Evolutionary conservation across 1,139 yeast species (phyloP).

Genomic region (Yamadazyma aaseri): DNA sequence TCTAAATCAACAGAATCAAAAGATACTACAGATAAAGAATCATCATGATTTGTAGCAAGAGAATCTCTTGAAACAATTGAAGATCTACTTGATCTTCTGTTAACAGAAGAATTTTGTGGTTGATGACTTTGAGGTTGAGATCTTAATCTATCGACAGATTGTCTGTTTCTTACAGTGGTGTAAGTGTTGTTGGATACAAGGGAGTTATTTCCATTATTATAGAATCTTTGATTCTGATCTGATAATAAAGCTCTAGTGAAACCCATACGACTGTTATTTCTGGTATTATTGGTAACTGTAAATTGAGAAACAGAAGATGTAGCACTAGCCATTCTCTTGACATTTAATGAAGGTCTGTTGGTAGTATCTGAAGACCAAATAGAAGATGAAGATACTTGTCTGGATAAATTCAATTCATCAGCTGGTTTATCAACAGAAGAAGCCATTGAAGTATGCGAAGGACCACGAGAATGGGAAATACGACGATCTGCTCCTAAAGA

Average conservation of each 20-base stretch:
- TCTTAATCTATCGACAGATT: slow-evolving; percentile 30
- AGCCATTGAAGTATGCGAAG: slow-evolving; percentile 1
- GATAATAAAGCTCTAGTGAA: slow-evolving; percentile 43
- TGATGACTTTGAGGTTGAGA: slow-evolving; percentile 7
- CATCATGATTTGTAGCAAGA: slow-evolving; percentile 25
- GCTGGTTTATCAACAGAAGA: background rate
- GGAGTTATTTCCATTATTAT: slow-evolving; percentile 24
- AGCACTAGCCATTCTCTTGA: slow-evolving; percentile 33
- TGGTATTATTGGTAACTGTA: slow-evolving; percentile 18
- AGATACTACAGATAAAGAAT: slow-evolving; percentile 35
- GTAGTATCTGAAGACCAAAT: slow-evolving; percentile 40
- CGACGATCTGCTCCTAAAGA: background rate
- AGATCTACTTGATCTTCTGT: slow-evolving; percentile 35
- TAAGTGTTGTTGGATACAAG: slow-evolving; percentile 19
- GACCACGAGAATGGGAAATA: slow-evolving; percentile 2
- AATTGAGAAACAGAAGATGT: slow-evolving; percentile 32
- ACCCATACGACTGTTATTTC: slow-evolving; percentile 31
- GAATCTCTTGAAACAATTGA: slow-evolving; percentile 31
- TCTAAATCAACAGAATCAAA: slow-evolving; percentile 33
- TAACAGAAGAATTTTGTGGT: slow-evolving; percentile 13
- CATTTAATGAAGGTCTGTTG: slow-evolving; percentile 27
- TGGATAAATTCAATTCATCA: slow-evolving; percentile 20
- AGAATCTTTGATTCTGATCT: slow-evolving; percentile 27
- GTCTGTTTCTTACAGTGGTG: slow-evolving; percentile 25
- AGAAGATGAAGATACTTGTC: slow-evolving; percentile 35